A percentile compares a stretch with the other conserved stretches of the same genome.
phyloP scores from a whole-genome alignment of 2,329 filamentous ascomycete species.

The Aspergillus amoenus region DNA sequence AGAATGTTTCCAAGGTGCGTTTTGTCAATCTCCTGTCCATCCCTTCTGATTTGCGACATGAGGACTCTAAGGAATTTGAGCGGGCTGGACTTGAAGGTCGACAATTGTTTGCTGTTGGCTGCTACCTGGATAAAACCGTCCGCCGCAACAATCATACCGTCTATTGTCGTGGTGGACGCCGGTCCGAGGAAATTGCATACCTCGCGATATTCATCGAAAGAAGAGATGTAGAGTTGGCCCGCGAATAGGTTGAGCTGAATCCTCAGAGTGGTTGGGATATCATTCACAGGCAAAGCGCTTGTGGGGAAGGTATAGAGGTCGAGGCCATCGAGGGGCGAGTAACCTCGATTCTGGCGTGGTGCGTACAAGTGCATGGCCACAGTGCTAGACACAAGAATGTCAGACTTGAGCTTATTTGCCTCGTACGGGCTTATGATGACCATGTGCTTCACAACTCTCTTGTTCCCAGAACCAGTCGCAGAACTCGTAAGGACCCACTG shows the following conservation, averaged over 20 bases:
- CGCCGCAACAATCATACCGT: conserved; percentile 28
- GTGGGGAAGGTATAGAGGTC: conserved; percentile 44
- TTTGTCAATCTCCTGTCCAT: conserved; percentile 41
- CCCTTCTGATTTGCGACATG: conserved; percentile 32
- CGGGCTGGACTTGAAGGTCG: conserved; percentile 38
- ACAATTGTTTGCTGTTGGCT: conserved; percentile 16
- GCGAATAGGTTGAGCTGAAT: conserved; percentile 65
- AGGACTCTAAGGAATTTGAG: conserved; percentile 44
- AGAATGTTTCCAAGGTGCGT: conserved; percentile 50
- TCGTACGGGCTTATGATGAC: conserved; percentile 63
- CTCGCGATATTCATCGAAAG: conserved; percentile 53
- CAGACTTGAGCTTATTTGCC: conserved; percentile 51
- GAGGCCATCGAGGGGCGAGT: conserved; percentile 47
- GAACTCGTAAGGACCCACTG: conserved; percentile 53
- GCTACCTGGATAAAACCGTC: conserved; percentile 23
- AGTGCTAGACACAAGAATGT: conserved; percentile 34
- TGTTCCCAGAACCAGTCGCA: not conserved
- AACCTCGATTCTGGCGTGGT: conserved; percentile 43
- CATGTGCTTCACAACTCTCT: conserved; percentile 26
- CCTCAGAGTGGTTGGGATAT: conserved; percentile 30
- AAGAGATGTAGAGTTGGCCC: conserved; percentile 63
- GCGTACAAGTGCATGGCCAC: conserved; percentile 54
- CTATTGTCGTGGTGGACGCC: conserved; percentile 15
- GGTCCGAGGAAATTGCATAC: conserved; percentile 23
- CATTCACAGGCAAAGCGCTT: conserved; percentile 4